Base-by-base conservation (phyloP, 2,329 filamentous ascomycete species). In the Cytospora paraplurivora region DNA sequence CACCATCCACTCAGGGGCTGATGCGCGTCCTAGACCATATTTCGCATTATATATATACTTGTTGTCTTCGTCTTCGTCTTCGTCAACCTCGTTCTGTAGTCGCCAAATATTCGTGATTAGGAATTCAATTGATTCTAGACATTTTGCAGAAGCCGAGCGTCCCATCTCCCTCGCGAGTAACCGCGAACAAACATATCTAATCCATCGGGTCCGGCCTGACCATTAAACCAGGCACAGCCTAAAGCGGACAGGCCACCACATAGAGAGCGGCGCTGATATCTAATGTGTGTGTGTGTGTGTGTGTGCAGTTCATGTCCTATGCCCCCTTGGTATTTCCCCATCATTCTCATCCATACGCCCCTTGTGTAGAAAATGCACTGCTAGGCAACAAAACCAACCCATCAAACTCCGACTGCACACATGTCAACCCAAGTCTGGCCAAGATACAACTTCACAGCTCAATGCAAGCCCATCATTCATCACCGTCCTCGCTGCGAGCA, bases 241-340 rank as follows among this genome's bases (percentile, higher is more conserved):
- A 47, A 21, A 12, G 8, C 44, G n/a, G n/a, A 19, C 44, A 47
- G 19, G 41, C 41, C 41, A n/a, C 41, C 41, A 19, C 17, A 37
- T 10, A 17, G 10, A 47, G 44, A 47, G n/a, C 17, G 51, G 59
- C 59, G 59, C 51, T 38, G 38, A 55, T 49, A 47, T 61, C 51
- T 61, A 61, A 27, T 27, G 27, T 27, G 27, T 27, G 27, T 27
- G 27, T 27, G 27, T 27, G 27, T 27, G 27, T 61, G 53, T 61
- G 49, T 51, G 15, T 55, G 6, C 33, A 34, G 11, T 61, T 61
- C 59, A 37, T n/a, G 35, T 35, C 62, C 35, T 51, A 21, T 34
- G 58, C 62, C 62, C 47, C 55, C 56, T 53, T 66, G 64, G 64
- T 66, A 66, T 66, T 64, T 66, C 62, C 64, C 62, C 47, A 47